These are phyloP conservation scores for Backusella australiensis DNA, from an alignment of 192 early-diverging fungal genomes.

Conservation along the genomic window DNA sequence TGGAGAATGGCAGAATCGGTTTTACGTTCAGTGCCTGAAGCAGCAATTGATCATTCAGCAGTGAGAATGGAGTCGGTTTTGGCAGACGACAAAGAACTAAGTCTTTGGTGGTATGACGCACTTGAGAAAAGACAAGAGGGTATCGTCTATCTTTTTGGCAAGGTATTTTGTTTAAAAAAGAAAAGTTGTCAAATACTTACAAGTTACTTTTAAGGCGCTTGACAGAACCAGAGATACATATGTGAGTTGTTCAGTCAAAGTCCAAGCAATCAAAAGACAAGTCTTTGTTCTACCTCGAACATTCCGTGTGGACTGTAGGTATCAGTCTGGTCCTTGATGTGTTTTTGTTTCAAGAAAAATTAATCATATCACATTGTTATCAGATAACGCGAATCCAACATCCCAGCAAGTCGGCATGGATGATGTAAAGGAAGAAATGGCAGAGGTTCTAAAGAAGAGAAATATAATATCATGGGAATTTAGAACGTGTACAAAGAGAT, in stretches of 20 bases:
- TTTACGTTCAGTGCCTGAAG: background rate
- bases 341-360: background rate
- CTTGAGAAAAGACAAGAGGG: constrained; percentile 70
- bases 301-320: constrained; percentile 41
- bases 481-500: constrained; percentile 71
- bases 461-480: constrained; percentile 57
- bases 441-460: constrained; percentile 52
- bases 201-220: constrained; percentile 21
- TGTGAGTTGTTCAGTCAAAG: constrained; percentile 79
- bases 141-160: constrained; percentile 88
- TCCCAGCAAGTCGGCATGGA: constrained; percentile 56
- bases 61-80: background rate
- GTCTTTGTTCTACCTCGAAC: constrained; percentile 86
- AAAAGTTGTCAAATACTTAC: background rate
- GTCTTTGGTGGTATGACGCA: constrained; percentile 87
- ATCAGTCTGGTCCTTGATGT: background rate
- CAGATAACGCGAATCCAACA: constrained; percentile 46
- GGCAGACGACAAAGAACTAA: background rate
- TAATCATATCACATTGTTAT: background rate
- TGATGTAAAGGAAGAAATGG: constrained; percentile 79
- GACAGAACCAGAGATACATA: constrained; percentile 49
- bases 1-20: background rate
- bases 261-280: constrained; percentile 80
- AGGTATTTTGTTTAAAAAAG: constrained; percentile 31
- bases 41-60: background rate